Percentiles rank a stretch among this genome's conserved stretches.
phyloP scores from a whole-genome alignment of 257 asterid species.

The Solanum lignicaule region DNA sequence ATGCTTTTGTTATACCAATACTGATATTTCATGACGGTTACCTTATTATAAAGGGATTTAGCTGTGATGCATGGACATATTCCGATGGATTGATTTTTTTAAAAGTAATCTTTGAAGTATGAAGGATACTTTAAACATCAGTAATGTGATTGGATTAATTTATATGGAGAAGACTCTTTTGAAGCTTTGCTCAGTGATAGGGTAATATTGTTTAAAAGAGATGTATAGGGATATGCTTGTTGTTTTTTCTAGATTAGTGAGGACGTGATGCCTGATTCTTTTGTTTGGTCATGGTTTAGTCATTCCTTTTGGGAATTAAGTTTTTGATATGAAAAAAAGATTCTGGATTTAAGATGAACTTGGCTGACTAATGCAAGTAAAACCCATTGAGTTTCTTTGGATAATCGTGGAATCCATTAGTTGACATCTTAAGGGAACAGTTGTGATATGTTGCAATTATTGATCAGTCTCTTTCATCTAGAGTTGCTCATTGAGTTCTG shows the following conservation, averaged over 20 bases:
- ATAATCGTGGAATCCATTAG: neutral
- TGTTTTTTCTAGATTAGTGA: neutral
- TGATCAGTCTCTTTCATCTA: neutral
- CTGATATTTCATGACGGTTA: conserved; percentile 3
- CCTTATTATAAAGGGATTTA: conserved; percentile 8
- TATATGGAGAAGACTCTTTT: neutral
- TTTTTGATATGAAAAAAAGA: neutral
- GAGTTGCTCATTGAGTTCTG: neutral
- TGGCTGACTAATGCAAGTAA: neutral
- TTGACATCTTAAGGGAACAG: neutral
- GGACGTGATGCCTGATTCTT: neutral
- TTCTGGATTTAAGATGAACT: neutral
- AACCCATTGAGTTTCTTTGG: neutral
- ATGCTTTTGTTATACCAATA: conserved; percentile 7
- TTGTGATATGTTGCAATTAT: neutral
- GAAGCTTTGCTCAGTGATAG: neutral
- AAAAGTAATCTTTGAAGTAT: neutral
- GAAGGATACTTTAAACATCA: neutral
- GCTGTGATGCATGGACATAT: neutral
- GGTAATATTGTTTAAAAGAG: neutral
- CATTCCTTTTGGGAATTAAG: neutral
- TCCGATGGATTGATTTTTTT: neutral
- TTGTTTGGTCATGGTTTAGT: neutral
- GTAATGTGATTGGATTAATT: neutral
- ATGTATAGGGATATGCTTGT: neutral